phyloP scores from a whole-genome alignment of 2,329 filamentous ascomycete species.

The Geosmithia flava region DNA sequence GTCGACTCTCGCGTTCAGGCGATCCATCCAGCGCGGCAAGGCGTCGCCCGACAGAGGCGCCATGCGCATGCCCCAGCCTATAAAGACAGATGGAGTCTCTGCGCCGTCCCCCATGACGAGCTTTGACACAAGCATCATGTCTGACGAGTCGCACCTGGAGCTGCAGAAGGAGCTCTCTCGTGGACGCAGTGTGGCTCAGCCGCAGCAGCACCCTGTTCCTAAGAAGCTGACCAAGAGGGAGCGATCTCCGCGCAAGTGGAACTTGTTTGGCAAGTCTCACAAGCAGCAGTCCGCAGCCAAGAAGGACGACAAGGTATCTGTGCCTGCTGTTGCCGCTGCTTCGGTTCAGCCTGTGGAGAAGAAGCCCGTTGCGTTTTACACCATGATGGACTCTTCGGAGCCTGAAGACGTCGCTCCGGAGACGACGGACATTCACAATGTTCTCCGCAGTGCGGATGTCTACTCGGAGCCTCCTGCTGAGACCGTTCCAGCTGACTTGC shows the following conservation, averaged over 20 bases:
- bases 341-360: conserved; percentile 26
- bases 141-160: conserved; percentile 40
- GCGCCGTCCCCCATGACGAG: conserved; percentile 40
- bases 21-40: conserved; percentile 39
- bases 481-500: background rate
- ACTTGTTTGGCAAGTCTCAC: conserved; percentile 46
- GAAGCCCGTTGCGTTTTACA: conserved; percentile 46
- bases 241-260: conserved; percentile 49
- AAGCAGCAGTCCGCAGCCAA: conserved; percentile 23
- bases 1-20: conserved; percentile 39
- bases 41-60: conserved; percentile 26
- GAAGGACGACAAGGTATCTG: conserved; percentile 21
- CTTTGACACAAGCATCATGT: conserved; percentile 42
- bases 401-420: conserved; percentile 31
- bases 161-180: conserved; percentile 21
- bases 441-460: conserved; percentile 36
- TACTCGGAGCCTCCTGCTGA: background rate
- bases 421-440: conserved; percentile 24
- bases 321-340: conserved; percentile 33
- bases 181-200: conserved; percentile 7
- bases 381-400: conserved; percentile 48
- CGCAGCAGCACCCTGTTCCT: conserved; percentile 13
- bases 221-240: conserved; percentile 45
- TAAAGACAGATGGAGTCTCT: conserved; percentile 27
- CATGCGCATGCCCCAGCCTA: conserved; percentile 38